These are phyloP conservation scores for Gynandropsis gynandra DNA, from an alignment of 345 rosid genomes.

Conservation along the genomic window DNA sequence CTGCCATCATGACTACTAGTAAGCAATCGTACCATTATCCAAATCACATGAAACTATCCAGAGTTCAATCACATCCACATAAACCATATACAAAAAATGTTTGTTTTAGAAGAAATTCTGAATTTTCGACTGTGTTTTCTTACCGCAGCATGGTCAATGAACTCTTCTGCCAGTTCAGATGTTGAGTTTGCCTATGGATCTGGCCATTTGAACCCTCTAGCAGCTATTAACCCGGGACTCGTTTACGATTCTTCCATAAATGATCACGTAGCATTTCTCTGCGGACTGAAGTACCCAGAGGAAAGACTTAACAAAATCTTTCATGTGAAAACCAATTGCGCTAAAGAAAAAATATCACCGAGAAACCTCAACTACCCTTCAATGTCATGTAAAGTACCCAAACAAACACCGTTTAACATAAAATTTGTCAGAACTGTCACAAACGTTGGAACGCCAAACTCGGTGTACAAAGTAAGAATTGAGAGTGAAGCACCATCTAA, in stretches of 20 bases:
- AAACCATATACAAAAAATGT: too few relatives aligned
- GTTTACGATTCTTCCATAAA: conserved; percentile 26
- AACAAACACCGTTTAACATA: conserved; percentile 29
- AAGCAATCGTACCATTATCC: too few relatives aligned
- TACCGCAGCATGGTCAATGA: conserved; percentile 30
- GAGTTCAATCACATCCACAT: too few relatives aligned
- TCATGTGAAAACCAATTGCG: conserved; percentile 32
- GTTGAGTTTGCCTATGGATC: conserved; percentile 29
- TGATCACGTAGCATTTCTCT: conserved; percentile 26
- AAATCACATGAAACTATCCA: too few relatives aligned
- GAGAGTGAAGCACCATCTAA: conserved; percentile 31
- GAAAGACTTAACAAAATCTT: conserved; percentile 22
- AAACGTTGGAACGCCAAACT: conserved; percentile 41
- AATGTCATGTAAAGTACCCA: conserved; percentile 36
- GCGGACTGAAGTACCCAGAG: conserved; percentile 25
- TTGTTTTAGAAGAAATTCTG: too few relatives aligned
- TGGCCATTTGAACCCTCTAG: conserved; percentile 31
- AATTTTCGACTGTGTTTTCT: neutral
- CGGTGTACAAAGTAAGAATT: conserved; percentile 34
- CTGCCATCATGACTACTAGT: conserved; percentile 47
- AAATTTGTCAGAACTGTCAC: conserved; percentile 55
- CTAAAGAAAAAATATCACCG: conserved; percentile 10
- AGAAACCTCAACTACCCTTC: conserved; percentile 68
- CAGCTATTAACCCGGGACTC: conserved; percentile 32
- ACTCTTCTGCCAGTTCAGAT: neutral